These are phyloP conservation scores for Rhynchospora breviuscula DNA, from an alignment of 176 grass and related monocot genomes.

Conservation along the genomic window DNA sequence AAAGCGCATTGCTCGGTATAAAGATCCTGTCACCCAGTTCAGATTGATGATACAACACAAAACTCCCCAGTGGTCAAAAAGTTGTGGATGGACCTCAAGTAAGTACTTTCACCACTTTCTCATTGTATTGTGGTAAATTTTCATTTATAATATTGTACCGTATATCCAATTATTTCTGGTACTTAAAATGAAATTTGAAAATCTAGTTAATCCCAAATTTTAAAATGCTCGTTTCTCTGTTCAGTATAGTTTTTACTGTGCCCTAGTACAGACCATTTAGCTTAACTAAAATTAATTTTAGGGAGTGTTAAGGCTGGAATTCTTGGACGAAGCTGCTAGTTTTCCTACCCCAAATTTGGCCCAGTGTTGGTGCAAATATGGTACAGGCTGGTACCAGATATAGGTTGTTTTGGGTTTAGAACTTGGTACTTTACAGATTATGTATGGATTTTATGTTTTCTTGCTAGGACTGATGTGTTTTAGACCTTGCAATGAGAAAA, in stretches of 20 bases:
- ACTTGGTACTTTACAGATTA: neutral
- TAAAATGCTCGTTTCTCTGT: neutral
- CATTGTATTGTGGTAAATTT: neutral
- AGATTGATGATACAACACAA: constrained; percentile 84
- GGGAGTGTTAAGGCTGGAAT: neutral
- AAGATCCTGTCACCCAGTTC: constrained; percentile 95
- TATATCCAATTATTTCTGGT: neutral
- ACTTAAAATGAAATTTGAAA: constrained; percentile 1
- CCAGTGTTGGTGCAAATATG: neutral
- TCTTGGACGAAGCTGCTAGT: neutral
- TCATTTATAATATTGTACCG: neutral
- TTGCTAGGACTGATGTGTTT: too few species aligned
- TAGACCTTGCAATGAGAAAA: neutral
- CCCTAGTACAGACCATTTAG: constrained; percentile 1
- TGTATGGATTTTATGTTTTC: neutral
- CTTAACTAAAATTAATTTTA: neutral
- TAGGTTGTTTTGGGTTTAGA: neutral
- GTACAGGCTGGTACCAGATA: neutral
- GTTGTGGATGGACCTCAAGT: constrained; percentile 94
- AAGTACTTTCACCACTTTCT: constrained; percentile 36
- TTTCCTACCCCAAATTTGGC: neutral
- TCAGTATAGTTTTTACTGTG: constrained; percentile 28
- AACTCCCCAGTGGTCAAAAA: constrained; percentile 96
- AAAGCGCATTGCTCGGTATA: constrained; percentile 86
- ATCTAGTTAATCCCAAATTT: neutral